Base-by-base conservation (phyloP, 2,329 filamentous ascomycete genomes). In the Hypoxylon sp. region DNA sequence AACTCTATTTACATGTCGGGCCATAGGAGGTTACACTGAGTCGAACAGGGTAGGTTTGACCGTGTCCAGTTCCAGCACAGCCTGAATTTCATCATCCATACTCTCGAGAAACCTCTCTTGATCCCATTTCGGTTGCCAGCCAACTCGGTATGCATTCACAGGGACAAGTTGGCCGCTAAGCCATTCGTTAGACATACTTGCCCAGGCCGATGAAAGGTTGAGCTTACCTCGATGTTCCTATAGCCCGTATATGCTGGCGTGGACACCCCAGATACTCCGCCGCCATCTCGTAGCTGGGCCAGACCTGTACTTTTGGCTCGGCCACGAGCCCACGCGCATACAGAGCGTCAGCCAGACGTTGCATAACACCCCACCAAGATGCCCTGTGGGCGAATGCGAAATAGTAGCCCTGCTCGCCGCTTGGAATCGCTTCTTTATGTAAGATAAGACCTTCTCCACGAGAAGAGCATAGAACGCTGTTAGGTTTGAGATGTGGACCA, bases 341-440 rank as follows among this genome's bases (percentile, higher is more conserved):
- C 9, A 80, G 61, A 0, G 51, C 59, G 23, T 68, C 19, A 0
- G 76, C 74, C 7, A 80, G 59, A 5, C 66, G 56, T 0, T 77
- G 61, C 71, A 75, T 70, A 25, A 77, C 50, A 0, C 73, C 71
- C 76, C 75, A 78, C 71, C 74, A 77, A 7, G 69, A 58, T 0
- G 64, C 48, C 6, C 65, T 68, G 34, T 80, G 76, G 2, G 73
- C 73, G 11, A 73, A 53, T 3, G 71, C 70, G 41, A 79, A 79
- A 61, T 78, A 78, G 59, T 78, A 80, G 1, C 78, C 77, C 0
- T 78, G 59, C 14, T 73, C 70, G 0, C 75, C 76, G 32, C 59
- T 75, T 1, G 75, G 73, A 5, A 77, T 60, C 0, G 68, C 29
- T 21, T 77, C 70, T 29, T 69, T 61, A n/a, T 71, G 61, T 1